Conservation (phyloP, 352 stramenopile species). For the Pythium folliculosum region DNA sequence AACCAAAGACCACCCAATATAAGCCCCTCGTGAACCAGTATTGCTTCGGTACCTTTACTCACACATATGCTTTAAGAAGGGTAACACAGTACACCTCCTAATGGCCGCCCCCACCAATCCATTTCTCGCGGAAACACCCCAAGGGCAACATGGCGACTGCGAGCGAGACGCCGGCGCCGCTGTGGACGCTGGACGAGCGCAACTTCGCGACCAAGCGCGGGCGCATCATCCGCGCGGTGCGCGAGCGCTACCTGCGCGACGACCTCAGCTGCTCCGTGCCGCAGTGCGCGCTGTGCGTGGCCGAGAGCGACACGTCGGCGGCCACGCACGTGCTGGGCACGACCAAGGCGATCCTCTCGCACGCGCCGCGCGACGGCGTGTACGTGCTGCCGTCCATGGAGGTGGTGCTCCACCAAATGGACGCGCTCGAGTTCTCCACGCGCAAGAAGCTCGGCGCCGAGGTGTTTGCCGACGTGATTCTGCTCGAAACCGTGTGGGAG, state of each 20-base stretch:
- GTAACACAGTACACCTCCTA: constrained; percentile 4
- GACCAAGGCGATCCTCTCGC: constrained; percentile 63
- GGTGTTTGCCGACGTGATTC: constrained; percentile 83
- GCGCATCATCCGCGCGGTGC: constrained; percentile 75
- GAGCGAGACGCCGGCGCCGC: constrained; percentile 31
- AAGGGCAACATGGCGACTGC: constrained; percentile 3
- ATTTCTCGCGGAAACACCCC: constrained; percentile 5
- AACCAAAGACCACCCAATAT: background rate
- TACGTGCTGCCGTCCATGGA: constrained; percentile 91
- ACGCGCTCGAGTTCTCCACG: constrained; percentile 85
- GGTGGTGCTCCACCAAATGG: constrained; percentile 89
- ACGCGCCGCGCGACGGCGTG: constrained; percentile 42
- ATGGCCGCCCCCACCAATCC: background rate
- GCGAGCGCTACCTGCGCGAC: constrained; percentile 89
- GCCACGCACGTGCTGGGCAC: constrained; percentile 56
- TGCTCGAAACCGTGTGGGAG: constrained; percentile 91
- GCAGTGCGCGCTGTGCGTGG: constrained; percentile 56
- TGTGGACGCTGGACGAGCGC: constrained; percentile 74
- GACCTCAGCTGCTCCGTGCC: constrained; percentile 82
- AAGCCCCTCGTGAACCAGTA: background rate
- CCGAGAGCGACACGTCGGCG: constrained; percentile 55
- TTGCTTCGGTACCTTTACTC: background rate
- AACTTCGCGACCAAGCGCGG: constrained; percentile 84
- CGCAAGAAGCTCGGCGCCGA: constrained; percentile 53
- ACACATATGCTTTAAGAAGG: background rate